Base-by-base conservation (phyloP, 2,329 filamentous ascomycete species). In the Mycosphaerella sp. region DNA sequence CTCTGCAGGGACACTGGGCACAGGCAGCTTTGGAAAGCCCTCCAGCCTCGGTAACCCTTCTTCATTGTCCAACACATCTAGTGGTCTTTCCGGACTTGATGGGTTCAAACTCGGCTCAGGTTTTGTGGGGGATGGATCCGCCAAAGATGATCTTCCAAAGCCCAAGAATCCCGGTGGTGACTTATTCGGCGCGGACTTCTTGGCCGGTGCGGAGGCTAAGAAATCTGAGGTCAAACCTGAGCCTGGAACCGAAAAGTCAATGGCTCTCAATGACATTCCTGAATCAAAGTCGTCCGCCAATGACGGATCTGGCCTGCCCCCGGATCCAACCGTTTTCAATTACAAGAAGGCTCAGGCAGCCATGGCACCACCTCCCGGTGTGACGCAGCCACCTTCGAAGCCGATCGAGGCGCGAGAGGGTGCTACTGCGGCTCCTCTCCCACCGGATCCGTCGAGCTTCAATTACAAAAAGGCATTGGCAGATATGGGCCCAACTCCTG, bases 21-120 rank as follows among this genome's bases (percentile, higher is more conserved):
- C 62, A 55, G 60, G 65, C 21, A 61, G 66, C 10, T 72, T 72
- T 56, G 66, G 65, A 29, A 62, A 69, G 48, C 62, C 67, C 41
- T 64, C 66, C 12, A 59, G 59, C 21, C 54, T 63, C 17, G 58
- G 61, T 12, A 63, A 60, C 48, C 54, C 60, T 12, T 60, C 66
- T 21, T 53, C 61, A 3, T 55, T 64, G 40, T 62, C 64, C n/a
- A 59, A 60, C 40, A 65, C 69, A 45, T 64, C 64, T 21, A 62
- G 60, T 61, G 63, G 62, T 8, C 54, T 62, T 9, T 59, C 62
- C 26, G 66, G 67, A 32, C 55, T 72, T 6, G 71, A 69, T n/a
- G 78, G 80, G 0, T 89, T 89, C 71, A 85, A 86, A 61, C 74
- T 89, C 12, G 78, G 79, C 39, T 84, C 81, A 31, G 83, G 80